These are phyloP conservation scores for Orbilia brochopaga DNA, from an alignment of 2,329 filamentous ascomycete genomes.

Conservation along the genomic window DNA sequence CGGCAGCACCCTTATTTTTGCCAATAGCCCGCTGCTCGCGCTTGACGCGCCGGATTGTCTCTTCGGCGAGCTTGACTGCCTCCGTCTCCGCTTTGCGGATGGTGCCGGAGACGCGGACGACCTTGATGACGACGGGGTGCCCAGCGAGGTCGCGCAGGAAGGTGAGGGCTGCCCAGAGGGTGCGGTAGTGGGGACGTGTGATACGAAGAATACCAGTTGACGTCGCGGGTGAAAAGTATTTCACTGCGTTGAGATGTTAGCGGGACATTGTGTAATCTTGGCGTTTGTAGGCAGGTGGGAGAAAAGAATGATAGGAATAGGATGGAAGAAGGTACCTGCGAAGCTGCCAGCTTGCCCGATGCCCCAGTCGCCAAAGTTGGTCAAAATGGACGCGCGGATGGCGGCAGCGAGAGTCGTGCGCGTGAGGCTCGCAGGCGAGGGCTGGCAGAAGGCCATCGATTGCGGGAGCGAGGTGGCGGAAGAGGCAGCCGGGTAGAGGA, in stretches of 20 bases:
- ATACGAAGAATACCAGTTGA: constrained; percentile 91
- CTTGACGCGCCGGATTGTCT: constrained; percentile 35
- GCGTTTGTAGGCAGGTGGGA: no score
- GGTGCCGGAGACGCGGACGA: constrained; percentile 87
- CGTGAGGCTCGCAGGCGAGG: constrained; percentile 75
- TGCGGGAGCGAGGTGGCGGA: constrained; percentile 62
- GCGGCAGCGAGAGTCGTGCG: constrained; percentile 69
- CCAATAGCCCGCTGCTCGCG: constrained; percentile 15
- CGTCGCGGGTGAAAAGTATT: constrained; percentile 90
- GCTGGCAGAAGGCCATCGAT: constrained; percentile 76
- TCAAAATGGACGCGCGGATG: constrained; percentile 72
- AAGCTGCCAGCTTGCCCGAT: constrained; percentile 74
- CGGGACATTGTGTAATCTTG: background rate
- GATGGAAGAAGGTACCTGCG: constrained; percentile 67
- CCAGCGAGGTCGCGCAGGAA: constrained; percentile 74
- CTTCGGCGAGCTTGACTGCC: constrained; percentile 65
- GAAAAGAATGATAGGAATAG: no score
- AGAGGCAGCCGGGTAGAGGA: constrained; percentile 75
- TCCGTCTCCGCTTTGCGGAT: constrained; percentile 92
- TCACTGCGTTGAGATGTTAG: constrained; percentile 65
- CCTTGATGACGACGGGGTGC: constrained; percentile 76
- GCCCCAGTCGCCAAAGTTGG: constrained; percentile 88
- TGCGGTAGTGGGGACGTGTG: constrained; percentile 78
- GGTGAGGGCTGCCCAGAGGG: constrained; percentile 88
- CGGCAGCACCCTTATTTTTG: constrained; percentile 15